Base-by-base conservation (phyloP, 164 flowering plant species). In the Annona squamosa region DNA sequence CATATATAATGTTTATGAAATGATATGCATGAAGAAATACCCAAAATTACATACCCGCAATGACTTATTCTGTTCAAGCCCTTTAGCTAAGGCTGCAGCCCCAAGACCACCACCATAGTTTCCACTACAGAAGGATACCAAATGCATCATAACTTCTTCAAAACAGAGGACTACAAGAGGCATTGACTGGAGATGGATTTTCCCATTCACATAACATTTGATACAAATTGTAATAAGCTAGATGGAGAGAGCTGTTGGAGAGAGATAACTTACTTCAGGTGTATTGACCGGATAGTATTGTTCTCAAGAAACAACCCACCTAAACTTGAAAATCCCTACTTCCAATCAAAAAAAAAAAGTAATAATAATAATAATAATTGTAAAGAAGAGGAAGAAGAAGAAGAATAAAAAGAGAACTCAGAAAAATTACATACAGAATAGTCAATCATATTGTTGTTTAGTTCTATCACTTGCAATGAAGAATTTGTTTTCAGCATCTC, bases 51-150 rank as follows among this genome's bases (percentile, higher is more conserved):
- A 48, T 89, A 96, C 99, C 91, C 91, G 82, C 80, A 96, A 80
- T 44, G 97, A 90, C 82, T 92, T 93, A 86, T 96, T 93, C 62
- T 85, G 86, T 76, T 93, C 97, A 62, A 92, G 74, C 65, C 97
- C 98, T 84, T 93, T 96, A 43, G 94, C 97, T 72, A 96, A 83
- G 65, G 95, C 90, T 86, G 93, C 88, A 74, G 85, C 97, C 64
- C 98, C 99, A 75, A 96, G 78, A 72, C 97, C 84, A 76, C 99
- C 99, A 75, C 98, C 97, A 84, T 96, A 96, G 73, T 96, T 96
- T 76, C 97, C 97, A 82, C 99, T 96, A 59, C 9, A 77, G 0
- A 26, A 26, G 73, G 6, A 73, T 65, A 75, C 77, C 26, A 75
- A 59, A 46, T 71, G 65, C 62, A 61, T 37, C 13, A 48, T 46